Conservation (phyloP, 1,284 basidiomycete species). For the Ustilago shanxiensis region DNA sequence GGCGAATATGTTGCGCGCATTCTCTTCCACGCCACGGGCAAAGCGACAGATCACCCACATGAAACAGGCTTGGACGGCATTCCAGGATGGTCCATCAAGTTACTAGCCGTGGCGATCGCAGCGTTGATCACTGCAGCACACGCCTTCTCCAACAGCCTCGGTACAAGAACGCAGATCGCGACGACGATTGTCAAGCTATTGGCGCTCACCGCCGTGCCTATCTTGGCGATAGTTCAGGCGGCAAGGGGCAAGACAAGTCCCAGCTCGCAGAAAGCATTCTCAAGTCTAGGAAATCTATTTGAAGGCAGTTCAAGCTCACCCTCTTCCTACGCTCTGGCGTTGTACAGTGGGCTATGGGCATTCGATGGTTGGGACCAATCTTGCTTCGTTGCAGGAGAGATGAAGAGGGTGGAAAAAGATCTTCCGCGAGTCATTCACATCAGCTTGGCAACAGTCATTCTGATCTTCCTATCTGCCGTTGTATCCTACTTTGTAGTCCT, state of each 20-base stretch:
- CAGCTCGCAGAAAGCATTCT: conserved; percentile 47
- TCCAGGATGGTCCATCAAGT: conserved; percentile 92
- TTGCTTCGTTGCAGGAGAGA: conserved; percentile 89
- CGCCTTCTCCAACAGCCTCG: conserved; percentile 81
- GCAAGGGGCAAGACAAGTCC: conserved; percentile 74
- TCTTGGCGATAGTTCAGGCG: conserved; percentile 81
- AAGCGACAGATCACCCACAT: conserved; percentile 76
- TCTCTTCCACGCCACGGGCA: conserved; percentile 71
- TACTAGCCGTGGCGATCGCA: conserved; percentile 83
- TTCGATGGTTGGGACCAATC: conserved; percentile 91
- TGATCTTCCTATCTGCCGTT: conserved; percentile 86
- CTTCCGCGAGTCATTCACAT: conserved; percentile 89
- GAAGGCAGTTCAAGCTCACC: conserved; percentile 81
- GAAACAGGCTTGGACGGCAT: conserved; percentile 78
- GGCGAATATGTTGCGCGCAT: conserved; percentile 84
- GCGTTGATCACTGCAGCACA: conserved; percentile 81
- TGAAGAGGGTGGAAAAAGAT: conserved; percentile 86
- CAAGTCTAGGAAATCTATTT: conserved; percentile 74
- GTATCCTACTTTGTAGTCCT: conserved; percentile 91
- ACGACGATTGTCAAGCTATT: conserved; percentile 87
- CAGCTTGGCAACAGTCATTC: conserved; percentile 83
- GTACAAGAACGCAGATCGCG: conserved; percentile 84
- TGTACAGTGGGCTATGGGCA: conserved; percentile 96
- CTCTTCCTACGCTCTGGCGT: conserved; percentile 87
- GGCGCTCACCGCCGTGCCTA: conserved; percentile 77